Evolutionary conservation across 805 yeast genomes (phyloP), one percentile per base, ranked within the genome.

Genomic region (Ogataea methanolica): DNA sequence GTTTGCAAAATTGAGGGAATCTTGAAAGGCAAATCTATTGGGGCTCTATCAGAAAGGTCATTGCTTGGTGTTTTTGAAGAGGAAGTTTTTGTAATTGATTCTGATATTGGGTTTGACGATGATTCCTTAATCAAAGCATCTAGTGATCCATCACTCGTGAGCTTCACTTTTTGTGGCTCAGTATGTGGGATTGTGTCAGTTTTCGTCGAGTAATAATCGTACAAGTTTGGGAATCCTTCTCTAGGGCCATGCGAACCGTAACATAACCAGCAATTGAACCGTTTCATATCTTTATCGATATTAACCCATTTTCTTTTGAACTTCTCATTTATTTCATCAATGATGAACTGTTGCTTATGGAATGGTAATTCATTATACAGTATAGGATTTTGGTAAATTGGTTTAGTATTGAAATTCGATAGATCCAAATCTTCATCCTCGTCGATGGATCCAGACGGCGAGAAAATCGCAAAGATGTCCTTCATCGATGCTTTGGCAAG

Each of bases 241-340:
- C 95, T 71, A 1, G 80, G 83, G 0, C 90, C 94, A 74, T 85
- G 79, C 42, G 83, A 71, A 2, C 91, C 91, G 63, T 81, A 86
- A 0, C 83, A 74, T 31, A 83, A 72, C 66, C 74, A 82, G 61
- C 80, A 83, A 9, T 79, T 74, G 52, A 83, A 68, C 51, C 75
- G 69, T 58, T 84, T 83, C 44, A 75, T 75, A 43, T 76, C 73
- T 12, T 50, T 50, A 4, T 78, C 70, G 40, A 83, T 53, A 37
- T 69, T 63, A 2, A 62, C 61, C 95, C 95, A 86, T 45, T 75
- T 71, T 44, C 71, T 71, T 52, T 76, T 80, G 58, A 66, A 69
- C 42, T 55, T 58, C 29, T 67, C 66, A 26, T 78, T 59, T 53
- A 75, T 62, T 62, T 82, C 63, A 49, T 80, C 83, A 37, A 74